Base-by-base conservation (phyloP, 345 rosid species). In the Odontarrhena argentea region DNA sequence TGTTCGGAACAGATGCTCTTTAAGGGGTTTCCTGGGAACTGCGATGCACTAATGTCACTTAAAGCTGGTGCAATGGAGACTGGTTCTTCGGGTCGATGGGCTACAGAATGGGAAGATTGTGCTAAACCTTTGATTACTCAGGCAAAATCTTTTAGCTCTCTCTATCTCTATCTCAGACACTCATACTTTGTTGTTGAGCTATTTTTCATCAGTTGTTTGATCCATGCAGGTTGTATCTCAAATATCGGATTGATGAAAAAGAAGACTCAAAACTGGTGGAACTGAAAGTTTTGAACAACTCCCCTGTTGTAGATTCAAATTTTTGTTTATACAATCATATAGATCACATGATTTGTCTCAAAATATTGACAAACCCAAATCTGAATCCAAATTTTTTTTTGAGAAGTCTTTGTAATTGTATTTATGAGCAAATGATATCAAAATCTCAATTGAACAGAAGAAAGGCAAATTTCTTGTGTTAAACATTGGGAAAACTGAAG, bases 101-200 rank as follows among this genome's bases (percentile, higher is more conserved):
- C 81, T 14, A 72, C 86, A 4, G 95, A 91, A 68, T 91, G 99
- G 97, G 97, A 94, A 79, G 91, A 82, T 54, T 82, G 90, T 76
- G 99, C 97, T 37, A 78, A 84, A 70, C 97, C 96, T 43, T 70
- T 84, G 61, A 77, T 91, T 61, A 34, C 79, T 45, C 84, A 84
- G 84, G 94, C 62, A 60, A 62, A 75, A 65, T 73, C 18, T 67
- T 40, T 43, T 5, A 14, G 40, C 53, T 59, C 18, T 64, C 34
- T 37, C 40, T 47, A 2, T 26, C 6, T 28, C 35, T 9, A 6
- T 12, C 7, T 15, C 64, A 22, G 15, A 26, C 44, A 12, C 32
- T 34, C 4, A 48, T 14, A 14, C 28, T 42, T 55, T 51, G 55
- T 46, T 60, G 34, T 22, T 53, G 34, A 22, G 34, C 36, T 45